A percentile compares a stretch with the other conserved stretches of the same genome.
Evolutionary conservation across 345 rosid genomes (phyloP).

Genomic region (Acer yangbiense): DNA sequence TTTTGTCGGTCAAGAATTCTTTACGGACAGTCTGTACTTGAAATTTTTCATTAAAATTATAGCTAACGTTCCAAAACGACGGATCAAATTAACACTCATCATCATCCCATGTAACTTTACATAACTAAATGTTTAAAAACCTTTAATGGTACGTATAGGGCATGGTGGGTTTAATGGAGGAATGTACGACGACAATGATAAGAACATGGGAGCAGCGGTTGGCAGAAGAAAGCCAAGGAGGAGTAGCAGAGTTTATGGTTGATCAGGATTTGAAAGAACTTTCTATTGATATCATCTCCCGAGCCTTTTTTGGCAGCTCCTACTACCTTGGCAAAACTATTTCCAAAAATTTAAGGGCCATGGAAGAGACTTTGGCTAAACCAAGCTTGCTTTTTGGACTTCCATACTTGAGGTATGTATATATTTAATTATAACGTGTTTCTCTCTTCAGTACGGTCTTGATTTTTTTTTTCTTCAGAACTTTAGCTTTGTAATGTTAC

Average conservation of each 20-base stretch:
- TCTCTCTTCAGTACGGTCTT: too few relatives aligned
- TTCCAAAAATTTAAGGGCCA: conserved; percentile 20
- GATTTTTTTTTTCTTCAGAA: too few relatives aligned
- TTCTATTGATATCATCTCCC: conserved; percentile 31
- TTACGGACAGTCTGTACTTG: too few relatives aligned
- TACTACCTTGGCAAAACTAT: conserved; percentile 28
- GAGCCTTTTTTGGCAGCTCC: conserved; percentile 38
- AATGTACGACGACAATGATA: conserved; percentile 17
- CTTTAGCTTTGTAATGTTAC: too few relatives aligned
- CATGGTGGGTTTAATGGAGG: conserved; percentile 33
- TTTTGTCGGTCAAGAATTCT: too few relatives aligned
- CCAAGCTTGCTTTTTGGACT: conserved; percentile 25
- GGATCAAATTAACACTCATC: not conserved
- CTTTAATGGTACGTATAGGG: conserved; percentile 5
- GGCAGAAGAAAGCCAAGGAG: conserved; percentile 12
- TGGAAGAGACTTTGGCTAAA: conserved; percentile 28
- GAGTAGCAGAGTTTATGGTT: conserved; percentile 25
- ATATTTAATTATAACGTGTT: not conserved
- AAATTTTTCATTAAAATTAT: too few relatives aligned
- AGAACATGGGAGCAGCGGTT: conserved; percentile 23
- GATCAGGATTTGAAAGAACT: conserved; percentile 29
- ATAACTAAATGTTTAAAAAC: not conserved
- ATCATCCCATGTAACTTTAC: not conserved
- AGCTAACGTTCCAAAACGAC: too few relatives aligned
- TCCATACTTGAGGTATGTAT: not conserved